Evolutionary conservation across 2,329 filamentous ascomycete genomes (phyloP).

Genomic region (Passalora sequoiae): DNA sequence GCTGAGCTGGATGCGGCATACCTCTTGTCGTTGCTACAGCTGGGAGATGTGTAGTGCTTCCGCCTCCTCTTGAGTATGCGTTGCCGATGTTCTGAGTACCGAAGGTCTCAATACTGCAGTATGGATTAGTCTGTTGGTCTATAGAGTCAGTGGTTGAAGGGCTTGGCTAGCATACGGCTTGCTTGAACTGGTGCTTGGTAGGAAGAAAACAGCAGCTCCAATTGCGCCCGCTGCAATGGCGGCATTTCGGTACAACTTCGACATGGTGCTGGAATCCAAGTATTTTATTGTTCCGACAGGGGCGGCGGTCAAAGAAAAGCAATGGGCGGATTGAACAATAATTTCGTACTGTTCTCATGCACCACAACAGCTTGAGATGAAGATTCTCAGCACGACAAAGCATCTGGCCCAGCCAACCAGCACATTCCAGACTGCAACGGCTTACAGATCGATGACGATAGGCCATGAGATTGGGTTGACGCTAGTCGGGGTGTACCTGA

Average conservation of each 20-base stretch:
- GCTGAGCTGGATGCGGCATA: too few species aligned
- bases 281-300: background rate
- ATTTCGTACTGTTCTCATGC: too few species aligned
- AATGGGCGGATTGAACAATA: too few species aligned
- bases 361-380: too few species aligned
- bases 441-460: too few species aligned
- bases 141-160: background rate
- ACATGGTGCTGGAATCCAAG: constrained; percentile 20
- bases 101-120: constrained; percentile 33
- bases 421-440: too few species aligned
- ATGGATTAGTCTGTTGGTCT: constrained; percentile 4
- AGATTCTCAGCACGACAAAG: too few species aligned
- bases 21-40: constrained; percentile 34
- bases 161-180: constrained; percentile 6
- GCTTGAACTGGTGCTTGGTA: constrained; percentile 19
- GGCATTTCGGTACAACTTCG: constrained; percentile 27
- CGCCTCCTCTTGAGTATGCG: constrained; percentile 33
- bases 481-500: too few species aligned
- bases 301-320: background rate
- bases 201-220: constrained; percentile 23
- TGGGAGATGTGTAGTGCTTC: constrained; percentile 32
- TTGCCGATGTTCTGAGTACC: constrained; percentile 34
- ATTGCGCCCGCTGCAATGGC: constrained; percentile 27
- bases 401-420: too few species aligned
- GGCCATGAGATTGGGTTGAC: too few species aligned